Evolutionary conservation across 2,329 filamentous ascomycete genomes (phyloP).

Genomic region (Aureobasidium uvarum): DNA sequence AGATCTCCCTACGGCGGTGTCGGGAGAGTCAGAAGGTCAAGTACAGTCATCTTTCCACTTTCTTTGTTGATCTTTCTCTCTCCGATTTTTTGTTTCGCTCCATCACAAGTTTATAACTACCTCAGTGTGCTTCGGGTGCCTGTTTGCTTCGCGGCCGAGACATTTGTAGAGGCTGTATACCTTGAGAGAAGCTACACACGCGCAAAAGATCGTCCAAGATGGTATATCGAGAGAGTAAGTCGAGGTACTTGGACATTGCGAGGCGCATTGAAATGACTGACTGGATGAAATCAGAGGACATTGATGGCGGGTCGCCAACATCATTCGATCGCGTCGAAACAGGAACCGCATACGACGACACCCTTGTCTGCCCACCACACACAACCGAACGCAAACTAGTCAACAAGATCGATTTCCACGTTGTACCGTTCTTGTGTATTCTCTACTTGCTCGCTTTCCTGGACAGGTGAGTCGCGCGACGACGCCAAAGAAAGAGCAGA

Average conservation of each 20-base stretch:
- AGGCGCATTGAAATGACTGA: conserved; percentile 3
- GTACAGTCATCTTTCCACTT: conserved; percentile 19
- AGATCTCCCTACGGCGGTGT: conserved; percentile 8
- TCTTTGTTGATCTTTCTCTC: neutral
- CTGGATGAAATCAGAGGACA: conserved; percentile 13
- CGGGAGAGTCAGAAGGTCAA: neutral
- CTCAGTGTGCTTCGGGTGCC: neutral
- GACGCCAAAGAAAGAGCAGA: neutral
- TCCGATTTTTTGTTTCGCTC: neutral
- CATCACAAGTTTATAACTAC: neutral
- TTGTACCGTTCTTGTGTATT: conserved; percentile 52
- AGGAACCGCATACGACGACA: conserved; percentile 40
- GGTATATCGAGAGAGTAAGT: conserved; percentile 10
- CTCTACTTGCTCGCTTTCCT: conserved; percentile 53
- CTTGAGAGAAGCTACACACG: neutral
- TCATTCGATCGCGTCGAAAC: conserved; percentile 9
- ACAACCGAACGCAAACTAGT: conserved; percentile 50
- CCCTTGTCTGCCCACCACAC: conserved; percentile 48
- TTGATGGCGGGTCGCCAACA: conserved; percentile 11
- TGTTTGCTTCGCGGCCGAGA: neutral
- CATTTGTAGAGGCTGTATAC: neutral
- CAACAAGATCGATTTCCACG: conserved; percentile 48
- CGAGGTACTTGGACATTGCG: neutral
- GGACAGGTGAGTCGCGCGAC: conserved; percentile 39
- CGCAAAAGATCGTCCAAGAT: neutral